phyloP scores from a whole-genome alignment of 1,284 basidiomycete species.

The Megacollybia platyphylla region DNA sequence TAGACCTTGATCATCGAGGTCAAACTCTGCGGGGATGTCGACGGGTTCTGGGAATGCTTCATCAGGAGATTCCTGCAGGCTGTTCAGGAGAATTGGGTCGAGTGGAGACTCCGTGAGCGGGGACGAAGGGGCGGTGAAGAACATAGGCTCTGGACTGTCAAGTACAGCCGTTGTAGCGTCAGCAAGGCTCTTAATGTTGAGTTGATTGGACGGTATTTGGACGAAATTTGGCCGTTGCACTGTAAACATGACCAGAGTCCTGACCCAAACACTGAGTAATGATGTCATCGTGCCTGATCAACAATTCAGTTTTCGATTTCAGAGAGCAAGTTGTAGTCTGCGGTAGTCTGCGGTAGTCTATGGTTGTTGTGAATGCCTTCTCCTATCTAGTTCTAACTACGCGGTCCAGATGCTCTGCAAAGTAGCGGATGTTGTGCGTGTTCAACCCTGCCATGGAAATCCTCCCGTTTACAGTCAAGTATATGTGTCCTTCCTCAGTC shows the following conservation, averaged over 20 bases:
- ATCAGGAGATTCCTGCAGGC: constrained; percentile 13
- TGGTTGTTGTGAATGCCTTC: constrained; percentile 5
- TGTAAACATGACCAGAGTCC: too few species aligned
- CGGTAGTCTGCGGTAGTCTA: not conserved
- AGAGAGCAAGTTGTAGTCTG: not conserved
- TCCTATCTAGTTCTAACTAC: constrained; percentile 49
- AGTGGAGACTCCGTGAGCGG: constrained; percentile 13
- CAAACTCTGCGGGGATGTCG: constrained; percentile 35
- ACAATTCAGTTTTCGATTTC: too few species aligned
- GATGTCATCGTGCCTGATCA: too few species aligned
- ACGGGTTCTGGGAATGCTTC: constrained; percentile 21
- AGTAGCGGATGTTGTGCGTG: constrained; percentile 61
- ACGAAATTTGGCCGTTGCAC: constrained; percentile 1
- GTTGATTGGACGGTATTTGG: constrained; percentile 1
- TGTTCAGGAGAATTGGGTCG: constrained; percentile 7
- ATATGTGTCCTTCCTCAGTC: constrained; percentile 74
- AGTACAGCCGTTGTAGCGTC: constrained; percentile 6
- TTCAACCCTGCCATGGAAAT: constrained; percentile 85
- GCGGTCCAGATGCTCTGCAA: constrained; percentile 66
- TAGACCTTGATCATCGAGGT: constrained; percentile 52
- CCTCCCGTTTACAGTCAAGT: constrained; percentile 78
- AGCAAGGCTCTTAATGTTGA: not conserved
- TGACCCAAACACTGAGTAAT: too few species aligned
- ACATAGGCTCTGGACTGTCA: constrained; percentile 14
- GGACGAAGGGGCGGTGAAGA: constrained; percentile 24